These are phyloP conservation scores for Elaphomyces granulatus DNA, from an alignment of 495 filamentous ascomycete genomes.

Conservation along the genomic window DNA sequence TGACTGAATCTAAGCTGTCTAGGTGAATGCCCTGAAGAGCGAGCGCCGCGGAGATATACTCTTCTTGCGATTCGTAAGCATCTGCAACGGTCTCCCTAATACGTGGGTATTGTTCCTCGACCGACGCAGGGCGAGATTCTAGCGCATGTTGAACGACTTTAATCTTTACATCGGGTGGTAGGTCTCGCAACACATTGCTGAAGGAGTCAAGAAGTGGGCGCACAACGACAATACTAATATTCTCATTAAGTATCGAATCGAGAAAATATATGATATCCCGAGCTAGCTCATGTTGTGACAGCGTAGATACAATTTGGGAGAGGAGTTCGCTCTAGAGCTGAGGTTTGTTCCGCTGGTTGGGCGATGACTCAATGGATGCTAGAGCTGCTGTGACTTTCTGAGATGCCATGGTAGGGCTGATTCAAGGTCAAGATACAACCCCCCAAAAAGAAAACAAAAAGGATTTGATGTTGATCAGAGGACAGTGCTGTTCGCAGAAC, in stretches of 20 bases:
- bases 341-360: slow-evolving; percentile 38
- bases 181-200: slow-evolving; percentile 40
- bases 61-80: slow-evolving; percentile 68
- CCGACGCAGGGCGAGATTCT: slow-evolving; percentile 50
- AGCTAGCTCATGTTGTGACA: slow-evolving; percentile 39
- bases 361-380: slow-evolving; percentile 36
- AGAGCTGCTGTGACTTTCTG: slow-evolving; percentile 41
- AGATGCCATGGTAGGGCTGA: slow-evolving; percentile 42
- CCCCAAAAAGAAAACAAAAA: no score
- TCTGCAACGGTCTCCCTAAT: slow-evolving; percentile 71
- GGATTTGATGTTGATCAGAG: no score
- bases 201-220: slow-evolving; percentile 57
- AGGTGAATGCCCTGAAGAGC: slow-evolving; percentile 72
- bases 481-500: no score
- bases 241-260: slow-evolving; percentile 50
- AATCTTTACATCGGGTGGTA: slow-evolving; percentile 48
- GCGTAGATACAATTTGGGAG: slow-evolving; percentile 40
- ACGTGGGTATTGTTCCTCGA: slow-evolving; percentile 69
- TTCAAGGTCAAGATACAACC: no score
- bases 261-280: slow-evolving; percentile 55
- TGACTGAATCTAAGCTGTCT: slow-evolving; percentile 62
- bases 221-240: slow-evolving; percentile 59
- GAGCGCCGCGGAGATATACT: slow-evolving; percentile 63
- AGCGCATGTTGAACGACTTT: slow-evolving; percentile 57
- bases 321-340: slow-evolving; percentile 55